Evolutionary conservation across 2,329 filamentous ascomycete species (phyloP), one percentile per base, ranked within the genome.

Genomic region (Canariomyces notabilis): DNA sequence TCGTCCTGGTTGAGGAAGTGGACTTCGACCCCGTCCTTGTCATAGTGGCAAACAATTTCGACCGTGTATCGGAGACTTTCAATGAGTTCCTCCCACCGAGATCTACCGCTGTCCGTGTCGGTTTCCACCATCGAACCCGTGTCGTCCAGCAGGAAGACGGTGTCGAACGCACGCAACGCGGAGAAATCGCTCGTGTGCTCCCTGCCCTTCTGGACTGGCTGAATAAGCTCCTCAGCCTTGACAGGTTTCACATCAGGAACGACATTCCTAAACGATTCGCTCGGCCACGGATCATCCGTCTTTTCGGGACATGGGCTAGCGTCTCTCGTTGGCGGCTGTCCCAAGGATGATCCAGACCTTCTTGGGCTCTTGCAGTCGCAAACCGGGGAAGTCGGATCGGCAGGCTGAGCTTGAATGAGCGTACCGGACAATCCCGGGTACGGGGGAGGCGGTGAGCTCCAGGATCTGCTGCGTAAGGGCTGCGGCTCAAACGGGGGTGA

Each of bases 141-240:
- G 20, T 51, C 48, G 6, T 51, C 48, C 15, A 51, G 21, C 14
- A 51, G 31, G 44, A 51, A 50, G 21, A 50, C 48, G 14, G 41
- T 47, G 40, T 50, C 48, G 21, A 44, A 50, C 41, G 44, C 35
- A 5, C 37, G 14, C 14, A 50, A 35, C 32, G 32, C n/a, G 15
- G 42, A 23, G 23, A 49, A 38, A 5, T 41, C 32, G 9, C 31
- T 42, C 6, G 39, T 43, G 36, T 47, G 32, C 39, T 47, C 44
- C 16, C 12, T 35, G 6, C 38, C 43, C 22, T 14, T 14, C 18
- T 33, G 12, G 20, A 18, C 23, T 9, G 46, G n/a, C 19, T 26
- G 36, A 16, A 48, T 34, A 14, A 44, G 21, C n/a, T 48, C 46
- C 22, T 32, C 29, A n/a, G 35, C 15, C 14, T 14, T 40, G 40